Percentiles rank a stretch among this genome's conserved stretches.
Evolutionary conservation across 805 yeast species (phyloP).

Genomic region (Torulaspora franciscae): DNA sequence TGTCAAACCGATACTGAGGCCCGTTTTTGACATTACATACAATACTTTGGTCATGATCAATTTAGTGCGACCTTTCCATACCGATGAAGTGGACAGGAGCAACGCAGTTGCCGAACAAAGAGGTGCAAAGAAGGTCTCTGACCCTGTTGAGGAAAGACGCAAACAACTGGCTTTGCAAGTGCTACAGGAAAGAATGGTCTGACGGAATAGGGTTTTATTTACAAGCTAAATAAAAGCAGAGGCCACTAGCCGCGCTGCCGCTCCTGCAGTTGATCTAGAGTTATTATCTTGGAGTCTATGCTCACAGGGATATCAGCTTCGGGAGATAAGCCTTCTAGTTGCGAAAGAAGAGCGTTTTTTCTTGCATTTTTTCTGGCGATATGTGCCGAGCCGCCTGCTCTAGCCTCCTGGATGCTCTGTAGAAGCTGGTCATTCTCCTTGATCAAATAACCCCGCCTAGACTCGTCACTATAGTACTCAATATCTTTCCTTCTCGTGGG

Average conservation of each 20-base stretch:
- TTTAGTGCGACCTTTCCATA: conserved; percentile 57
- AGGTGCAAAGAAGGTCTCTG: conserved; percentile 37
- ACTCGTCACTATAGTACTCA: conserved; percentile 65
- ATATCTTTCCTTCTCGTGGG: conserved; percentile 82
- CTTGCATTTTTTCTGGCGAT: conserved; percentile 25
- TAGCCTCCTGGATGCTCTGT: conserved; percentile 24
- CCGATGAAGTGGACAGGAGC: conserved; percentile 65
- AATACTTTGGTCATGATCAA: conserved; percentile 40
- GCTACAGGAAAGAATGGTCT: conserved; percentile 54
- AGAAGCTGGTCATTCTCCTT: conserved; percentile 37
- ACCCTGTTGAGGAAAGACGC: conserved; percentile 61
- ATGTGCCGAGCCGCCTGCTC: conserved; percentile 18
- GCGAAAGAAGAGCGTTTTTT: conserved; percentile 33
- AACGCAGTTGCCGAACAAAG: conserved; percentile 61
- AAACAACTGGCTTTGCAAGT: conserved; percentile 73
- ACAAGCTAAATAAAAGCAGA: conserved; percentile 2
- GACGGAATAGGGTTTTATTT: conserved; percentile 3
- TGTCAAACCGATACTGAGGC: conserved; percentile 47
- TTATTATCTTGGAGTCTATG: conserved; percentile 19
- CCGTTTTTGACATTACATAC: conserved; percentile 45
- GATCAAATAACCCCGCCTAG: conserved; percentile 69
- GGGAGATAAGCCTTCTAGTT: conserved; percentile 38
- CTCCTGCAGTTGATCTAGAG: conserved; percentile 11
- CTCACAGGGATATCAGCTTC: conserved; percentile 16
- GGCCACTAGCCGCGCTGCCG: conserved; percentile 2